Conservation (phyloP, 2,329 filamentous ascomycete species). For the Helminthosporium solani region DNA sequence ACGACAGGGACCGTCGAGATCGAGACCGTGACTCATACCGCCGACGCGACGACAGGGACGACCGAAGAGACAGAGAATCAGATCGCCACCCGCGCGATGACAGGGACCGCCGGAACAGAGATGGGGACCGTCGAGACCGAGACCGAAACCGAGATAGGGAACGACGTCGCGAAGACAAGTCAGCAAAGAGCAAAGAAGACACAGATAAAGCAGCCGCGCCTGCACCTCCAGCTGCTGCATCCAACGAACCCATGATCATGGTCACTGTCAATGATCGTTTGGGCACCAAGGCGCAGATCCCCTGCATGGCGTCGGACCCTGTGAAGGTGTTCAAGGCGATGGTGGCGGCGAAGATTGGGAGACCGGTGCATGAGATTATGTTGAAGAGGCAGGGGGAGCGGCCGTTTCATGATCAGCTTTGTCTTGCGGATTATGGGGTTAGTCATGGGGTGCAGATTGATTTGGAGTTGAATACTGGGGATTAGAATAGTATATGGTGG, state of each 20-base stretch:
- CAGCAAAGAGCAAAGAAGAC: slow-evolving; percentile 30
- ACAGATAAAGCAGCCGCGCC: too few species aligned
- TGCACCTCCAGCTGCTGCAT: slow-evolving; percentile 25
- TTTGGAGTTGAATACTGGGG: slow-evolving; percentile 44
- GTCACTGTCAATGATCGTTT: slow-evolving; percentile 94
- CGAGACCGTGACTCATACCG: neutral
- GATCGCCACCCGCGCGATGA: slow-evolving; percentile 13
- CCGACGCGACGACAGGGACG: slow-evolving; percentile 34
- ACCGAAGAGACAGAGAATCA: slow-evolving; percentile 36
- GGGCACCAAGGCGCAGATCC: slow-evolving; percentile 92
- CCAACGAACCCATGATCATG: slow-evolving; percentile 80
- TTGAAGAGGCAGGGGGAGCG: slow-evolving; percentile 88
- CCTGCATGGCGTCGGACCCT: slow-evolving; percentile 80
- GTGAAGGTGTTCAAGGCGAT: slow-evolving; percentile 87
- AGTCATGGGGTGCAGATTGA: slow-evolving; percentile 75
- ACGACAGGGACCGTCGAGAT: slow-evolving; percentile 18
- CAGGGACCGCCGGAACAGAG: slow-evolving; percentile 45
- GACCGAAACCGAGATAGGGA: slow-evolving; percentile 18
- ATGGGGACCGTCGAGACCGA: slow-evolving; percentile 36
- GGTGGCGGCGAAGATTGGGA: slow-evolving; percentile 84
- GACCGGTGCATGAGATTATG: slow-evolving; percentile 87
- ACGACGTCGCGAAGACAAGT: slow-evolving; percentile 32
- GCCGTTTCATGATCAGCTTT: slow-evolving; percentile 89
- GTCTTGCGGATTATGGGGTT: slow-evolving; percentile 88
- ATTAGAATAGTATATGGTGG: slow-evolving; percentile 19